Evolutionary conservation across 2,329 filamentous ascomycete genomes (phyloP).

Genomic region (Cercospora sp.): DNA sequence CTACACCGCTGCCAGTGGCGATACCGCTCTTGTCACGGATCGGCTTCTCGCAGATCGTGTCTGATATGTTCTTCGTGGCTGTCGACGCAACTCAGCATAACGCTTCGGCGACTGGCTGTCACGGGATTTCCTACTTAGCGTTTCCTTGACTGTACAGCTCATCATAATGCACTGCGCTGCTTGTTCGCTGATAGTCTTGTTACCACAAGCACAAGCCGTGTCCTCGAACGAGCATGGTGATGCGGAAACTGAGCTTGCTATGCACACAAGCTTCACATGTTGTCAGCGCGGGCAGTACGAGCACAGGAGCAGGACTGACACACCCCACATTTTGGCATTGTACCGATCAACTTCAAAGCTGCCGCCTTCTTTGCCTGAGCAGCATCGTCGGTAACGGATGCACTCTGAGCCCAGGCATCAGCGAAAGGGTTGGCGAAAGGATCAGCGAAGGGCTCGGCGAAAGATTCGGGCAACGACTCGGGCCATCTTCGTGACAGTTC

Average conservation of each 20-base stretch:
- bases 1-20: slow-evolving; percentile 6
- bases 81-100: neutral
- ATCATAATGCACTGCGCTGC: slow-evolving; percentile 6
- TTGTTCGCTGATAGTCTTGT: slow-evolving; percentile 8
- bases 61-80: slow-evolving; percentile 19
- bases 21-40: slow-evolving; percentile 5
- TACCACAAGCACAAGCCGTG: slow-evolving; percentile 19
- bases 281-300: neutral
- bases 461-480: neutral
- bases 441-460: neutral
- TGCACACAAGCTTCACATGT: slow-evolving; percentile 15
- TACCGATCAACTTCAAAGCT: slow-evolving; percentile 10
- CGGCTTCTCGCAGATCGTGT: slow-evolving; percentile 12
- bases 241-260: slow-evolving; percentile 17
- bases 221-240: slow-evolving; percentile 25
- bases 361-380: slow-evolving; percentile 10
- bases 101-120: no score
- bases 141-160: slow-evolving; percentile 15
- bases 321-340: slow-evolving; percentile 20
- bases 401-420: neutral
- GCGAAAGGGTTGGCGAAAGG: neutral
- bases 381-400: neutral
- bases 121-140: neutral
- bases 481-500: neutral
- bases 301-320: neutral